These are phyloP conservation scores for Tremellales sp. DNA, from an alignment of 1,284 basidiomycete species.

Conservation along the genomic window DNA sequence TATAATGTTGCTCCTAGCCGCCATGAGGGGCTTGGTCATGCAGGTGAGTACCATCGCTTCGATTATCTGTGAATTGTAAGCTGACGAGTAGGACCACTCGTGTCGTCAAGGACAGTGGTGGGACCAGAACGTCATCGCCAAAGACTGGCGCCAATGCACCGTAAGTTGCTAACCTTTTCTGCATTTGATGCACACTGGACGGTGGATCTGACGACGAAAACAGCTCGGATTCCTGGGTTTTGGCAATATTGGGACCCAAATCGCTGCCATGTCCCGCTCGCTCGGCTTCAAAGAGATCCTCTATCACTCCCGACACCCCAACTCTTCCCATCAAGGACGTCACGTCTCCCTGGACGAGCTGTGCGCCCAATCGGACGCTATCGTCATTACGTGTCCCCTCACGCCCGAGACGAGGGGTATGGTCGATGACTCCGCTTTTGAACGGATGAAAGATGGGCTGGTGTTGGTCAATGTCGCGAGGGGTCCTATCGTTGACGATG, in stretches of 20 bases:
- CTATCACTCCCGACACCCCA: conserved; percentile 15
- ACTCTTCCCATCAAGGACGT: conserved; percentile 3
- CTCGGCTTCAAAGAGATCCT: conserved; percentile 17
- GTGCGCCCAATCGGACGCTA: conserved; percentile 18
- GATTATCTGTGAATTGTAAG: not conserved
- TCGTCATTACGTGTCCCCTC: conserved; percentile 25
- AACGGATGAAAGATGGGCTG: conserved; percentile 23
- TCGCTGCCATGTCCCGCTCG: conserved; percentile 15
- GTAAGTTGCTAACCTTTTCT: conserved; percentile 9
- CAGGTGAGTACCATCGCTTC: conserved; percentile 9
- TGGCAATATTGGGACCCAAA: conserved; percentile 21
- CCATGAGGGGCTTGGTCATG: conserved; percentile 20
- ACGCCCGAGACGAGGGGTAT: conserved; percentile 16
- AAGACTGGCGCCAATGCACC: conserved; percentile 17
- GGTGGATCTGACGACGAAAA: not conserved
- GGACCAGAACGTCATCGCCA: conserved; percentile 8
- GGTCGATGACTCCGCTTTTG: conserved; percentile 13
- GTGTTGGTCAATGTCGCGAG: conserved; percentile 25
- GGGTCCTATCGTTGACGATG: conserved; percentile 21
- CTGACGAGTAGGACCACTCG: conserved; percentile 15
- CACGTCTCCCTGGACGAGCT: conserved; percentile 15
- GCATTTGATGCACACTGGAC: too few relatives aligned
- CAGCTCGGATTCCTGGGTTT: conserved; percentile 29
- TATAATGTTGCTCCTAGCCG: conserved; percentile 23
- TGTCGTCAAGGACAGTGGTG: conserved; percentile 19